phyloP scores from a whole-genome alignment of 2,329 filamentous ascomycete species.

The Apiospora aurea region DNA sequence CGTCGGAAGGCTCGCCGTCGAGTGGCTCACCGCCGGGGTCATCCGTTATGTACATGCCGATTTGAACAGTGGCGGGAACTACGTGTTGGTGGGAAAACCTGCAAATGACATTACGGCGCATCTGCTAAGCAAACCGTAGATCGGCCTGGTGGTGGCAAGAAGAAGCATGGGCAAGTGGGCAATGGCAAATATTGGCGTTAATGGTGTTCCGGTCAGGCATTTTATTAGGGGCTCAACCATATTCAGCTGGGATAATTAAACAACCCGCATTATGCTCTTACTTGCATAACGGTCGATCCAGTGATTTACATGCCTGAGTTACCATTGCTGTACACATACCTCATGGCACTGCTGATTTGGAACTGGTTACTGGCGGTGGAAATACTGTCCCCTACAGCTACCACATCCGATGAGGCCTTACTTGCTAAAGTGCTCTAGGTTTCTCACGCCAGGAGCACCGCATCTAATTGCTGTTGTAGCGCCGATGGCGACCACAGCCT shows the following conservation, averaged over 20 bases:
- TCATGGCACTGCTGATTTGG: too few relatives aligned
- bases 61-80: constrained; percentile 74
- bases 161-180: background rate
- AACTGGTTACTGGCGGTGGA: too few relatives aligned
- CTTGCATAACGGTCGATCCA: background rate
- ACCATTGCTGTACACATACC: too few relatives aligned
- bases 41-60: too few relatives aligned
- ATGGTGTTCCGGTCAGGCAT: background rate
- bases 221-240: background rate
- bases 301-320: background rate
- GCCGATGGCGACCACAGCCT: too few relatives aligned
- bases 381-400: too few relatives aligned
- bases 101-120: constrained; percentile 88
- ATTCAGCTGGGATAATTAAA: background rate
- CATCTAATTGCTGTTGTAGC: too few relatives aligned
- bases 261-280: background rate
- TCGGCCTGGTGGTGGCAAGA: background rate
- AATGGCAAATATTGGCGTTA: background rate
- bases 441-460: too few relatives aligned
- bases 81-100: constrained; percentile 83
- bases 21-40: too few relatives aligned
- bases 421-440: too few relatives aligned
- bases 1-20: too few relatives aligned
- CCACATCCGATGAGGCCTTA: too few relatives aligned
- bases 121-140: constrained; percentile 74